Evolutionary conservation across 176 grass and related monocot genomes (phyloP).

Genomic region (Oryza glumipatula): DNA sequence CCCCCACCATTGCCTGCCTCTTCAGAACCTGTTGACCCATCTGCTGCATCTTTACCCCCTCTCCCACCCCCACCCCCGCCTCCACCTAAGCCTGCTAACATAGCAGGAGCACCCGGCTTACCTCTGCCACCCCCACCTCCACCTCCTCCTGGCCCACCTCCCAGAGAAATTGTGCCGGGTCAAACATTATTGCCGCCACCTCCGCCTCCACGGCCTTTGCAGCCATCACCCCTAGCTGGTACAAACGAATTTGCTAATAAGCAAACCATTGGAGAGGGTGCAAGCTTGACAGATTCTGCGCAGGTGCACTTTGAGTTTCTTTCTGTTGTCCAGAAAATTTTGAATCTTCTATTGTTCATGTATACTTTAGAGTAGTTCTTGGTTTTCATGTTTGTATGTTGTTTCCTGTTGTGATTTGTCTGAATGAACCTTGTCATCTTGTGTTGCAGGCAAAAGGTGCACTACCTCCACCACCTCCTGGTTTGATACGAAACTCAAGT

Average conservation of each 20-base stretch:
- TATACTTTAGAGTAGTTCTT: constrained; percentile 20
- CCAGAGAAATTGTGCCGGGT: constrained; percentile 58
- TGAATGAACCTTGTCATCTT: constrained; percentile 34
- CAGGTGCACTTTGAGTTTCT: constrained; percentile 46
- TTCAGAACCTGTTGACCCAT: constrained; percentile 59
- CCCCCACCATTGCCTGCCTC: constrained; percentile 66
- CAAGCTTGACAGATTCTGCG: constrained; percentile 47
- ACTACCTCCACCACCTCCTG: constrained; percentile 76
- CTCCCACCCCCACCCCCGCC: constrained; percentile 61
- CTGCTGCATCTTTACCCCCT: constrained; percentile 56
- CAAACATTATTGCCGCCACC: constrained; percentile 58
- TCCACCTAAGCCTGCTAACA: constrained; percentile 46
- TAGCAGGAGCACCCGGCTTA: constrained; percentile 42
- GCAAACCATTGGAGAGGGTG: constrained; percentile 39
- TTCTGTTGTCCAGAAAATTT: background rate
- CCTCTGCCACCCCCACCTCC: constrained; percentile 80
- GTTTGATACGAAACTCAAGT: constrained; percentile 62
- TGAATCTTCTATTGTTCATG: constrained; percentile 10
- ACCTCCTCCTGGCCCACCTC: constrained; percentile 74
- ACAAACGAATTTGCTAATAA: constrained; percentile 51
- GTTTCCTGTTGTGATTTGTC: constrained; percentile 27
- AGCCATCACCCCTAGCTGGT: constrained; percentile 46
- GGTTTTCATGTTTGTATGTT: constrained; percentile 37
- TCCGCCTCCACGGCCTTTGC: constrained; percentile 64
- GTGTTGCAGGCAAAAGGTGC: constrained; percentile 49